Conservation (phyloP, 1,284 basidiomycete species). For the Trichosporon sp. region DNA sequence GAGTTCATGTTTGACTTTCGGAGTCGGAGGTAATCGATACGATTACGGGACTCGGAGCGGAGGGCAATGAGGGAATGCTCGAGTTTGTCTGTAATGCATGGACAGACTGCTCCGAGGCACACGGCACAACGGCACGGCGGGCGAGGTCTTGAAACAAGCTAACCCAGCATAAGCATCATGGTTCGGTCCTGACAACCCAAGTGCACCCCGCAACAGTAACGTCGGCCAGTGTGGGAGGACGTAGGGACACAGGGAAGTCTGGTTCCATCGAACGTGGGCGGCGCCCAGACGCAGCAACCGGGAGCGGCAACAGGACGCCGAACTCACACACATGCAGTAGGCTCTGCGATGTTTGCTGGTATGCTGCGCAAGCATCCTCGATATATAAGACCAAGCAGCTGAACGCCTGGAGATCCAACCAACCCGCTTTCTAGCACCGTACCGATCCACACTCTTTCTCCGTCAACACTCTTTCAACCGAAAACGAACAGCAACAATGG, state of each 20-base stretch:
- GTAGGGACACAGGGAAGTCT: background rate
- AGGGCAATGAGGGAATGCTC: background rate
- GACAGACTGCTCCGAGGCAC: background rate
- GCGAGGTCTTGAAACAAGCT: background rate
- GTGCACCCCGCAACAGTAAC: background rate
- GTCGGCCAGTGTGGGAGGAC: background rate
- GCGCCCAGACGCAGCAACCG: background rate
- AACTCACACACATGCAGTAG: background rate
- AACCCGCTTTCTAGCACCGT: background rate
- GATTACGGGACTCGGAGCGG: background rate
- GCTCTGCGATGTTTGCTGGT: background rate
- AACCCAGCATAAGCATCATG: background rate
- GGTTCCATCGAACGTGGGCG: background rate
- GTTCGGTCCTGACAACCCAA: constrained; percentile 2
- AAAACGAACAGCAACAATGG: background rate
- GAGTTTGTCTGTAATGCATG: background rate
- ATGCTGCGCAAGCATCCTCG: background rate
- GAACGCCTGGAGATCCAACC: background rate
- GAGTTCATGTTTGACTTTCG: background rate
- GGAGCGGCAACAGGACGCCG: background rate
- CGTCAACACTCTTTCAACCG: background rate
- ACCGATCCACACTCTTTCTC: background rate
- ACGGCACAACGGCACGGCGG: background rate
- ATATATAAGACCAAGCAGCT: background rate
- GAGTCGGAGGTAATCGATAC: constrained; percentile 1